phyloP scores from a whole-genome alignment of 495 filamentous ascomycete species.

The Antarctomyces pellizariae region DNA sequence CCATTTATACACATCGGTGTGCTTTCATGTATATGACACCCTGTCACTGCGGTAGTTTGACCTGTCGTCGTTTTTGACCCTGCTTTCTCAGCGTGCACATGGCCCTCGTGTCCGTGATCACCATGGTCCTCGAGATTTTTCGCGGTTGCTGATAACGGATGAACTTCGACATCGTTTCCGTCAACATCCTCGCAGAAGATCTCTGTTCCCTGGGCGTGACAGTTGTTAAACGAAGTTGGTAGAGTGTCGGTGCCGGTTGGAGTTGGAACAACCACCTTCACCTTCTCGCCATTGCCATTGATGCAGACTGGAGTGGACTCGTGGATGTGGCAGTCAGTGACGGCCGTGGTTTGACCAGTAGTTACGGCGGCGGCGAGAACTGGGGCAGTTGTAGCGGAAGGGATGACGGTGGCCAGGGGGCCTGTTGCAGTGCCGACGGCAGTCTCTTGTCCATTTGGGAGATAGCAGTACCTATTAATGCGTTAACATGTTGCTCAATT shows the following conservation, averaged over 20 bases:
- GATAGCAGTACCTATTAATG: conserved; percentile 12
- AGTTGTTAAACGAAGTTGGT: conserved; percentile 25
- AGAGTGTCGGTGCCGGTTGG: conserved; percentile 20
- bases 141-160: conserved; percentile 1
- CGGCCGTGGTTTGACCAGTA: conserved; percentile 10
- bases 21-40: conserved; percentile 18
- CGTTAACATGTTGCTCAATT: background rate
- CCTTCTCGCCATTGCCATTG: conserved; percentile 16
- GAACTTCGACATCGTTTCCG: conserved; percentile 22
- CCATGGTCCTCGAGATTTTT: conserved; percentile 4
- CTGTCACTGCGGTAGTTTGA: conserved; percentile 15
- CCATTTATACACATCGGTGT: conserved; percentile 10
- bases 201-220: conserved; percentile 23
- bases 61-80: conserved; percentile 9
- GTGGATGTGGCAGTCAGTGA: conserved; percentile 21
- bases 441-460: conserved; percentile 11
- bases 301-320: conserved; percentile 19
- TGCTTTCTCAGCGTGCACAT: background rate
- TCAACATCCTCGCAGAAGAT: conserved; percentile 20
- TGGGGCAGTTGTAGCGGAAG: conserved; percentile 2
- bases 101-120: conserved; percentile 2
- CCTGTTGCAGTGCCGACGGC: conserved; percentile 9
- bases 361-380: conserved; percentile 9
- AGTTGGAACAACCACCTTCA: conserved; percentile 18
- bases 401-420: conserved; percentile 2